Evolutionary conservation across 2,329 filamentous ascomycete genomes (phyloP).

Genomic region (Pestalotiopsis fici): DNA sequence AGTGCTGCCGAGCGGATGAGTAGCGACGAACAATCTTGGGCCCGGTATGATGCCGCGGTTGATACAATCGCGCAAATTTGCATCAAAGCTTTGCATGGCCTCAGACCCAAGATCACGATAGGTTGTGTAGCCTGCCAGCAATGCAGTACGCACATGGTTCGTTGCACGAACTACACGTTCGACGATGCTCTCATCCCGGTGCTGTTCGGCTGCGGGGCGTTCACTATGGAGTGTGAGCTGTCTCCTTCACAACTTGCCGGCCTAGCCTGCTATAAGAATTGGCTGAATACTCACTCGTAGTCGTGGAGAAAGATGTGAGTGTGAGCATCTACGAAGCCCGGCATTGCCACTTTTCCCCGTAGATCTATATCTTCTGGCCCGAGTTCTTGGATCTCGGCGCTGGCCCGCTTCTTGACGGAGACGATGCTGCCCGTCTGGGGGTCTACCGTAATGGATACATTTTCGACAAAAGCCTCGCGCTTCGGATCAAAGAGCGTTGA

Average conservation of each 20-base stretch:
- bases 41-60: slow-evolving; percentile 55
- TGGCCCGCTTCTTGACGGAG: slow-evolving; percentile 28
- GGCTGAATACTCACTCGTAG: slow-evolving; percentile 27
- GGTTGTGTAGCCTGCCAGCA: slow-evolving; percentile 60
- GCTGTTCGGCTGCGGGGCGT: slow-evolving; percentile 43
- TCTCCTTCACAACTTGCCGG: not conserved
- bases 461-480: slow-evolving; percentile 37
- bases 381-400: not conserved
- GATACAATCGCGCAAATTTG: slow-evolving; percentile 52
- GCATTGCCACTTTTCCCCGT: slow-evolving; percentile 51
- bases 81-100: slow-evolving; percentile 49
- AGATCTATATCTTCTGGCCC: slow-evolving; percentile 44
- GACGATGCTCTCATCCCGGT: slow-evolving; percentile 58
- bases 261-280: not conserved
- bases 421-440: slow-evolving; percentile 39
- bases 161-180: slow-evolving; percentile 56
- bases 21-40: slow-evolving; percentile 57
- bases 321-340: slow-evolving; percentile 56
- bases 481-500: slow-evolving; percentile 48
- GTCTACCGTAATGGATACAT: slow-evolving; percentile 44
- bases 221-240: slow-evolving; percentile 28
- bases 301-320: slow-evolving; percentile 58
- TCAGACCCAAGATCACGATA: slow-evolving; percentile 59
- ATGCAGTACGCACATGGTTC: slow-evolving; percentile 51
- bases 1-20: slow-evolving; percentile 48